These are phyloP conservation scores for Populus simonii DNA, from an alignment of 345 rosid genomes.

Conservation along the genomic window DNA sequence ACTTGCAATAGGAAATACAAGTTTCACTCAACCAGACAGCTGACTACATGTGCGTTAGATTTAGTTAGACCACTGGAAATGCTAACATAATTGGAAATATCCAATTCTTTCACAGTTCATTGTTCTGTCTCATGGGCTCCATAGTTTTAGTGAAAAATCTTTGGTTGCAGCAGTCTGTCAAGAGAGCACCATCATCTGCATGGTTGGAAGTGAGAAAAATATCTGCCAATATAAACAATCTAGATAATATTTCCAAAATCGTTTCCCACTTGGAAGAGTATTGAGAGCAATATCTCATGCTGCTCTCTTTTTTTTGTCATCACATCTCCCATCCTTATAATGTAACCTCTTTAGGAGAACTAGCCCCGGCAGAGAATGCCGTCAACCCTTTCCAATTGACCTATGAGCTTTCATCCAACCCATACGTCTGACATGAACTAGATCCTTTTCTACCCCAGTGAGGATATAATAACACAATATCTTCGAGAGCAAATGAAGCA, in stretches of 20 bases:
- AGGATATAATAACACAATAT: neutral
- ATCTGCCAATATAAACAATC: neutral
- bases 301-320: too few relatives aligned
- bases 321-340: neutral
- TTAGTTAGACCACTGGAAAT: neutral
- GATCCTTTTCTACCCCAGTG: too few relatives aligned
- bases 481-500: too few relatives aligned
- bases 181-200: neutral
- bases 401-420: neutral
- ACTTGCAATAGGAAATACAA: too few relatives aligned
- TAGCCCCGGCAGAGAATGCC: neutral
- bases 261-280: neutral
- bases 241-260: neutral
- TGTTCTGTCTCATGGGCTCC: neutral
- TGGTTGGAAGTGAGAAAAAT: neutral
- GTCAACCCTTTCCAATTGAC: neutral
- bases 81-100: neutral
- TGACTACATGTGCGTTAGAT: neutral
- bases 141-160: neutral
- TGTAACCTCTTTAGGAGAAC: neutral
- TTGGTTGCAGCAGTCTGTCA: neutral
- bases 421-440: neutral
- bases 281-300: neutral
- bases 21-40: neutral
- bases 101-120: neutral